phyloP scores from a whole-genome alignment of 305 asterid species.

The Stenogyne calaminthoides region DNA sequence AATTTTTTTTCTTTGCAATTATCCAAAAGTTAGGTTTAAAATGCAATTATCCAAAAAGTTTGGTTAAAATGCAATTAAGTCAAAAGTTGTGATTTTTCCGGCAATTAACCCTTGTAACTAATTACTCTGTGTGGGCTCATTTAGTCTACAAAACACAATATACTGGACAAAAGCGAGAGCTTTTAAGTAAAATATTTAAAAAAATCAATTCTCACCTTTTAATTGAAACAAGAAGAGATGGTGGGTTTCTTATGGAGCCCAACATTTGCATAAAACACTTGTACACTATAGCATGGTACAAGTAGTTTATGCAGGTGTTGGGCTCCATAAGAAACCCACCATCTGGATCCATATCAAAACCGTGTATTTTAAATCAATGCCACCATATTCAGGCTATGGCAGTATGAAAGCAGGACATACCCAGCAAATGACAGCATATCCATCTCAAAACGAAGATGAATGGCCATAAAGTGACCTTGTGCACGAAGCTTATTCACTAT shows the following conservation, averaged over 20 bases:
- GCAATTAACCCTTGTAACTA: slow-evolving; percentile 7
- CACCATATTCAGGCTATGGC: slow-evolving; percentile 24
- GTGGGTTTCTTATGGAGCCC: too few species aligned
- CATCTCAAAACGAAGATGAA: slow-evolving; percentile 99
- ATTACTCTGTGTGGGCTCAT: slow-evolving; percentile 6
- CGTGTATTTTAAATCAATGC: slow-evolving; percentile 5
- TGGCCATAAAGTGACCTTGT: slow-evolving; percentile 94
- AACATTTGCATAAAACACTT: too few species aligned
- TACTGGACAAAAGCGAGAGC: neutral
- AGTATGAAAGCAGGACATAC: slow-evolving; percentile 45
- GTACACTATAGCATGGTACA: too few species aligned
- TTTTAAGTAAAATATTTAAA: neutral
- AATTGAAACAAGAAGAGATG: neutral
- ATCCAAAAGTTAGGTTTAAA: too few species aligned
- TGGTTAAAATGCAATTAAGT: too few species aligned
- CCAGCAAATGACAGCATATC: slow-evolving; percentile 99
- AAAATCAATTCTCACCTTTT: neutral
- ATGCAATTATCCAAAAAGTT: too few species aligned
- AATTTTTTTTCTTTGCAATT: too few species aligned
- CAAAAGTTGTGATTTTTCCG: too few species aligned
- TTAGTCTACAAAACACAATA: slow-evolving; percentile 20
- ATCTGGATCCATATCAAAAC: too few species aligned
- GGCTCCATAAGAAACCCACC: too few species aligned
- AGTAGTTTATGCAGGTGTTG: too few species aligned
- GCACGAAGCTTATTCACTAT: slow-evolving; percentile 83